Conservation (phyloP, 2,329 filamentous ascomycete species). For the Pseudocercospora fijiensis region DNA sequence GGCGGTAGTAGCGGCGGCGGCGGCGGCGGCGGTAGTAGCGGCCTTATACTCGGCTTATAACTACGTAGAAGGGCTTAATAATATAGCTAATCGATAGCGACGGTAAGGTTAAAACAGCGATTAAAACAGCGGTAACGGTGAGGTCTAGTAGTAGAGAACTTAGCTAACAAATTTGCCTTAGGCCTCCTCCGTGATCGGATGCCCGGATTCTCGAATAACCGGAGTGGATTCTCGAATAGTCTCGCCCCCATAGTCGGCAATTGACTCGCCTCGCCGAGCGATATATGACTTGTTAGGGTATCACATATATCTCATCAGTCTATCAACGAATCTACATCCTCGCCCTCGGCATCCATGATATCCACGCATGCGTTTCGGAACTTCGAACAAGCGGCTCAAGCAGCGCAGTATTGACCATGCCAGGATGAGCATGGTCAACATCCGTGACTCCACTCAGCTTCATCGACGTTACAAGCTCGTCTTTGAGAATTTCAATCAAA, state of each 20-base stretch:
- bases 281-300: background rate
- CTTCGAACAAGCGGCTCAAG: slow-evolving; percentile 26
- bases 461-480: slow-evolving; percentile 66
- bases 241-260: background rate
- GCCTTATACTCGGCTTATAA: too few species aligned
- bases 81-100: too few species aligned
- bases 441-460: slow-evolving; percentile 62
- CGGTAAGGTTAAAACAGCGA: too few species aligned
- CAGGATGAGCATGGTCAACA: slow-evolving; percentile 59
- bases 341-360: slow-evolving; percentile 26
- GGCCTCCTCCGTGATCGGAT: too few species aligned
- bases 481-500: slow-evolving; percentile 43
- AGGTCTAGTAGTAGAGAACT: too few species aligned
- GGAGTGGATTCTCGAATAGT: too few species aligned
- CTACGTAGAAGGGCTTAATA: too few species aligned
- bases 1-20: too few species aligned
- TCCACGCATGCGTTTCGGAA: slow-evolving; percentile 27
- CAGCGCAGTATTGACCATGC: slow-evolving; percentile 51
- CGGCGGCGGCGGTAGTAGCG: too few species aligned
- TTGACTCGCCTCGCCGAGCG: background rate
- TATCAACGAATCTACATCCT: slow-evolving; percentile 15
- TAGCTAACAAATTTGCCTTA: too few species aligned
- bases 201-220: too few species aligned
- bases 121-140: too few species aligned
- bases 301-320: background rate